Conservation (phyloP, 2,329 filamentous ascomycete species). For the Sporothrix inflata region DNA sequence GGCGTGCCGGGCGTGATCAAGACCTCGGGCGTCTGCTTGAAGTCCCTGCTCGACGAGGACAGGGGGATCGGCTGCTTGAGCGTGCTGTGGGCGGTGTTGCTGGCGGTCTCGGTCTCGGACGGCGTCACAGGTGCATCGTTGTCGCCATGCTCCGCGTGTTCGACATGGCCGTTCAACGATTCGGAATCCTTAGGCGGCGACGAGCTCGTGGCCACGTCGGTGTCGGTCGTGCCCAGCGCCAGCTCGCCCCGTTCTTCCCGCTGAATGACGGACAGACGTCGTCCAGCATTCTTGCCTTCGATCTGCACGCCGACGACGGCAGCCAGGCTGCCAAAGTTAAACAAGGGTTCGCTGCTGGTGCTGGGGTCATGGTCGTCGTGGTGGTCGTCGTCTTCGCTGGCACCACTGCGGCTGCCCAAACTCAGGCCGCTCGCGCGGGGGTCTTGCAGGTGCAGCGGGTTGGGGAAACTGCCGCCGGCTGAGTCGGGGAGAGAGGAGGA, state of each 20-base stretch:
- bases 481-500: slow-evolving; percentile 77
- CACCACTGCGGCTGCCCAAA: slow-evolving; percentile 50
- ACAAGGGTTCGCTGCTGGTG: slow-evolving; percentile 72
- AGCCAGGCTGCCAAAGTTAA: slow-evolving; percentile 87
- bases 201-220: slow-evolving; percentile 25
- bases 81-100: background rate
- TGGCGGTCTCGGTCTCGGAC: background rate
- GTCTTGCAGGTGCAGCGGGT: slow-evolving; percentile 44
- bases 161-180: slow-evolving; percentile 39
- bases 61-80: background rate
- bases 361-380: slow-evolving; percentile 45
- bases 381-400: slow-evolving; percentile 52
- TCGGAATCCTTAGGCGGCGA: slow-evolving; percentile 42
- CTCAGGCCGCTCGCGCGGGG: slow-evolving; percentile 60
- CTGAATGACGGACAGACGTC: slow-evolving; percentile 38
- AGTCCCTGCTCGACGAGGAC: slow-evolving; percentile 27
- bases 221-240: slow-evolving; percentile 6
- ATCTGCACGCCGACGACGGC: slow-evolving; percentile 75
- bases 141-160: slow-evolving; percentile 43
- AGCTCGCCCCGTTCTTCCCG: slow-evolving; percentile 33
- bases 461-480: slow-evolving; percentile 55
- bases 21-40: slow-evolving; percentile 45
- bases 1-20: slow-evolving; percentile 58
- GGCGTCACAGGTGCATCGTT: background rate
- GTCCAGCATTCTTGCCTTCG: slow-evolving; percentile 51